Evolutionary conservation across 2,329 filamentous ascomycete genomes (phyloP).

Genomic region (Colletotrichum phormii): DNA sequence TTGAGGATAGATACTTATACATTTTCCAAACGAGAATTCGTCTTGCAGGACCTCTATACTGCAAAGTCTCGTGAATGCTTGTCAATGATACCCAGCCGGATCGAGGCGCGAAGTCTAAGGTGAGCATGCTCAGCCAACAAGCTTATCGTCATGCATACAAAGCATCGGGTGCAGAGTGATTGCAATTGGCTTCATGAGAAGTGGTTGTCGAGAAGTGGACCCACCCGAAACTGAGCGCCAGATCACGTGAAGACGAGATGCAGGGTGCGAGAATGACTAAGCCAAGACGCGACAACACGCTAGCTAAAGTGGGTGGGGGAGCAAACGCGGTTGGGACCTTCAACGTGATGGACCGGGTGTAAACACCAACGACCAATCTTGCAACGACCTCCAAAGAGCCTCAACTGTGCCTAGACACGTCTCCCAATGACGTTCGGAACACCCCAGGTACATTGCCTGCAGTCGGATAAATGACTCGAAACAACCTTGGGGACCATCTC

Average conservation of each 20-base stretch:
- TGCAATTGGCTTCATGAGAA: background rate
- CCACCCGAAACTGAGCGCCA: conserved; percentile 8
- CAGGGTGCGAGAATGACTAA: conserved; percentile 9
- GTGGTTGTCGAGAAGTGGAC: background rate
- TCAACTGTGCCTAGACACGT: conserved; percentile 5
- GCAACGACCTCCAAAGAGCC: conserved; percentile 21
- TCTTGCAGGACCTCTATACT: background rate
- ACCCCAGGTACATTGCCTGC: conserved; percentile 5
- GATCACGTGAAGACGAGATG: conserved; percentile 35
- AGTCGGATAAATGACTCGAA: conserved; percentile 69
- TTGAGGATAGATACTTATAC: too few species aligned
- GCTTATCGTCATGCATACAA: background rate
- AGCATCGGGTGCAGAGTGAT: background rate
- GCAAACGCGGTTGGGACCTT: conserved; percentile 22
- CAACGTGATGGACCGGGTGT: background rate
- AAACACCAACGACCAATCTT: conserved; percentile 25
- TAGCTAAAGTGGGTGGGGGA: conserved; percentile 35
- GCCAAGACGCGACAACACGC: conserved; percentile 18
- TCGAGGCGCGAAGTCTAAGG: background rate
- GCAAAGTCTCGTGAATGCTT: background rate
- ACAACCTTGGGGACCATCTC: conserved; percentile 69
- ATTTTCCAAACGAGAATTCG: too few species aligned
- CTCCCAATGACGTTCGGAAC: conserved; percentile 26
- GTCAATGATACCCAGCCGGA: background rate
- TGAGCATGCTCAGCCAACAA: background rate